Base-by-base conservation (phyloP, 306 rosid species). In the Pterocarpus santalinus region DNA sequence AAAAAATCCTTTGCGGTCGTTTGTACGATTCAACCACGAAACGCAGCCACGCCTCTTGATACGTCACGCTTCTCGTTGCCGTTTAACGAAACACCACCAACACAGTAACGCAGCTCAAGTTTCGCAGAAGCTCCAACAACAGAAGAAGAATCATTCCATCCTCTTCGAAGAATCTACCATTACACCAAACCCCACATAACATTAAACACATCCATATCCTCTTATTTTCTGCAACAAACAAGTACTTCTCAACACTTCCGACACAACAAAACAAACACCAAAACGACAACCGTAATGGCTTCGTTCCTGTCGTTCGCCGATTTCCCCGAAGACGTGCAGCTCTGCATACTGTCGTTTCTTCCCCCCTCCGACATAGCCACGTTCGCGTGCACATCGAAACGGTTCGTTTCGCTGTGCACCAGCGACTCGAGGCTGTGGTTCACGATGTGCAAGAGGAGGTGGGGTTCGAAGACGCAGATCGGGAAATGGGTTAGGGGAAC, bases 241-340 rank as follows among this genome's bases (percentile, higher is more conserved):
- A 39, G 49, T 14, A 28, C 64, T 33, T 63, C 68, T 15, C 61
- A 55, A n/a, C 61, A 55, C 58, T 47, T 12, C 4, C n/a, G 6
- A 51, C 6, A 4, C 22, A 13, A 12, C 4, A 12, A 11, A 47
- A 14, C 22, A 55, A 55, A 55, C 2, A 2, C 12, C 61, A 14
- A 55, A 55, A 55, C 58, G 58, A 51, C 57, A 15, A 13, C 61
- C 0, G n/a, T 30, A 16, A 55, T 65, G 92, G 82, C 81, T 52
- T 44, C 89, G 52, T 58, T 89, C 49, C 14, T 87, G 51, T 87
- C 92, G 38, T 93, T 96, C 87, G 41, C 47, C 64, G 92, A 96
- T 56, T 93, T 93, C 82, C 94, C 98, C 0, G 98, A 92, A 61
- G 99, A 95, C 46, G 92, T 95, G 72, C 99, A 85, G 86, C 85